Evolutionary conservation across 225 moss, liverwort and hornwort species (phyloP), one percentile per base, ranked within the genome.

Genomic region (Ulota crispa): DNA sequence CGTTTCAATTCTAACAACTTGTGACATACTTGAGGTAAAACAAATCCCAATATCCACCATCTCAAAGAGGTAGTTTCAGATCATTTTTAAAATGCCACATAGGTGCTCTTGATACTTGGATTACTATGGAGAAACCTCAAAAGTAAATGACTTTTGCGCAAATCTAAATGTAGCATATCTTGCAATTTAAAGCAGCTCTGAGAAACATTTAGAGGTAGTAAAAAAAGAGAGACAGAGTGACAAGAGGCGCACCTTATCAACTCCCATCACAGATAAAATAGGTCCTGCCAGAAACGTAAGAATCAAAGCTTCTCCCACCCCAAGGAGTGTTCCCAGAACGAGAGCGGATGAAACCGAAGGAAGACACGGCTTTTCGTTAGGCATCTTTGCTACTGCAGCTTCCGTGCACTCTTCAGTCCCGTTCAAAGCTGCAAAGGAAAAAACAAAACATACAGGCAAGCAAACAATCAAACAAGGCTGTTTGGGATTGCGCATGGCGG

Each of bases 281-380:
- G 85, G 85, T 41, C 83, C 89, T n/a, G 89, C 87, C n/a, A 86
- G 57, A 70, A 91, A 68, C 9, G 72, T 73, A 19, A 91, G 80
- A 55, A 91, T 85, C 53, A 68, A 64, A 67, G 91, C 89, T 83
- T 91, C 91, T 75, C 85, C 89, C 55, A 91, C 15, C 19, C 91
- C 91, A 8, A 91, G 57, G 12, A 91, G 23, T 24, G 86, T 60
- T 67, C 89, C 91, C 57, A 96, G 69, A 39, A 89, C 88, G 7
- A 96, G 88, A 43, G 96, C 89, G 47, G 94, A 93, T 20, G 93
- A 94, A 43, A 96, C 91, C 55, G 96, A 82, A 55, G 94, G 91
- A 20, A 96, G 87, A 43, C 94, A 80, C 7, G 93, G 92, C 88
- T 93, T 96, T 43, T 87, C 78, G 31, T 50, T 12, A 15, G 71